These are phyloP conservation scores for Sporisorium reilianum DNA, from an alignment of 1,284 basidiomycete species.

Conservation along the genomic window DNA sequence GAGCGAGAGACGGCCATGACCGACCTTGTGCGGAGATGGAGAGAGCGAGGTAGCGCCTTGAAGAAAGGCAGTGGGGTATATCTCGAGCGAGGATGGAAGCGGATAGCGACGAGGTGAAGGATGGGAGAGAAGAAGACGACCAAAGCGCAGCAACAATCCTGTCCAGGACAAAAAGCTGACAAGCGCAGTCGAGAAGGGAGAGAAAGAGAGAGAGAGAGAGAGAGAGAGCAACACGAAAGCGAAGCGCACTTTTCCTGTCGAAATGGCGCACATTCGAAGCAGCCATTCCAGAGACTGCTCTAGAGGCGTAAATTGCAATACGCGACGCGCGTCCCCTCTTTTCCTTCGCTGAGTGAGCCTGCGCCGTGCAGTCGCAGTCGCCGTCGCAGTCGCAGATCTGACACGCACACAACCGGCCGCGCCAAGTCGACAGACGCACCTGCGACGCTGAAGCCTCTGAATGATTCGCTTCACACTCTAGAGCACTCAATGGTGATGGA, in stretches of 20 bases:
- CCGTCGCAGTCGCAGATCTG: background rate
- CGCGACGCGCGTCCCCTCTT: slow-evolving; percentile 25
- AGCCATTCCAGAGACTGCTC: background rate
- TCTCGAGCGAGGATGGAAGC: background rate
- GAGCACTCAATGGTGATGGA: too few species aligned
- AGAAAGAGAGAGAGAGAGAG: background rate
- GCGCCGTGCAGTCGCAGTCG: background rate
- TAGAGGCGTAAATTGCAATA: slow-evolving; percentile 19
- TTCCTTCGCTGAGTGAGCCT: too few species aligned
- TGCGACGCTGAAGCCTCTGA: too few species aligned
- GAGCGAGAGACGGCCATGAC: slow-evolving; percentile 14
- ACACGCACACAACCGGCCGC: background rate
- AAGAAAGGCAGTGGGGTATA: background rate
- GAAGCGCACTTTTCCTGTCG: background rate
- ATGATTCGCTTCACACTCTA: too few species aligned
- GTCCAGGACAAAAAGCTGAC: background rate
- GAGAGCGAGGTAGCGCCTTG: background rate
- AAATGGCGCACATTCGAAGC: too few species aligned
- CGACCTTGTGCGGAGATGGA: background rate
- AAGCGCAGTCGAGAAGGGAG: slow-evolving; percentile 16
- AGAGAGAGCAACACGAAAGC: slow-evolving; percentile 22
- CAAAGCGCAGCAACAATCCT: background rate
- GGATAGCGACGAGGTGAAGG: background rate
- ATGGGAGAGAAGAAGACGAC: slow-evolving; percentile 5
- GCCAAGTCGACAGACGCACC: background rate